Evolutionary conservation across 2,329 filamentous ascomycete genomes (phyloP).

Genomic region (Bipolaris bicolor): DNA sequence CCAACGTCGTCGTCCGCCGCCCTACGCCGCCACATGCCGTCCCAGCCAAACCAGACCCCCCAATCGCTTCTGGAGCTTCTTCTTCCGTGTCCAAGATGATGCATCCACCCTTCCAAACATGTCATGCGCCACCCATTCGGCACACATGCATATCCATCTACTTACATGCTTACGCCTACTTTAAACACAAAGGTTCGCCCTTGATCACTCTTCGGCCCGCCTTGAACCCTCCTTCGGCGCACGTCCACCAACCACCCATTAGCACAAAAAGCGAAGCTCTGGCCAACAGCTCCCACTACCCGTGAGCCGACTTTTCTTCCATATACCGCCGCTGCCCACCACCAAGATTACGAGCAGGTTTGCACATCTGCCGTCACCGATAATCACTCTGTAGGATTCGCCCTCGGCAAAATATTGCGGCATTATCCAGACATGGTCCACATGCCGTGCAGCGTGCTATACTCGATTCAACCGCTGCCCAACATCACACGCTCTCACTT

Average conservation of each 20-base stretch:
- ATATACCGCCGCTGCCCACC: background rate
- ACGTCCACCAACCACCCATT: background rate
- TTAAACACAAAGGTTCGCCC: background rate
- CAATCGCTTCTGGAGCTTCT: slow-evolving; percentile 8
- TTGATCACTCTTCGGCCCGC: background rate
- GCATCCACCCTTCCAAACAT: background rate
- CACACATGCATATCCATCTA: no score
- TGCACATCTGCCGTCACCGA: slow-evolving; percentile 3
- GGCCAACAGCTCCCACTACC: background rate
- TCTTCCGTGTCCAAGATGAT: slow-evolving; percentile 9
- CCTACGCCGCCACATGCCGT: slow-evolving; percentile 1
- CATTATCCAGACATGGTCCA: slow-evolving; percentile 7
- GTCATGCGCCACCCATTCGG: background rate
- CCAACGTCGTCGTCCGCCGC: slow-evolving; percentile 15
- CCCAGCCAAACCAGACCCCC: slow-evolving; percentile 1
- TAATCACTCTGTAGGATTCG: slow-evolving; percentile 7
- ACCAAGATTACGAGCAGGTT: background rate
- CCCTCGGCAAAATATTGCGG: slow-evolving; percentile 8
- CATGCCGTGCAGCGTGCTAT: slow-evolving; percentile 5
- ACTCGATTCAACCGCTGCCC: slow-evolving; percentile 6
- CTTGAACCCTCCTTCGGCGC: no score
- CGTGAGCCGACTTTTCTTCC: background rate
- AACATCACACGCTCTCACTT: slow-evolving; percentile 1
- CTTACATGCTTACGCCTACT: background rate
- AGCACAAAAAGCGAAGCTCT: background rate